A percentile compares a stretch with the other conserved stretches of the same genome.
phyloP scores from a whole-genome alignment of 257 asterid species.

The Jaltomata sinuosa region DNA sequence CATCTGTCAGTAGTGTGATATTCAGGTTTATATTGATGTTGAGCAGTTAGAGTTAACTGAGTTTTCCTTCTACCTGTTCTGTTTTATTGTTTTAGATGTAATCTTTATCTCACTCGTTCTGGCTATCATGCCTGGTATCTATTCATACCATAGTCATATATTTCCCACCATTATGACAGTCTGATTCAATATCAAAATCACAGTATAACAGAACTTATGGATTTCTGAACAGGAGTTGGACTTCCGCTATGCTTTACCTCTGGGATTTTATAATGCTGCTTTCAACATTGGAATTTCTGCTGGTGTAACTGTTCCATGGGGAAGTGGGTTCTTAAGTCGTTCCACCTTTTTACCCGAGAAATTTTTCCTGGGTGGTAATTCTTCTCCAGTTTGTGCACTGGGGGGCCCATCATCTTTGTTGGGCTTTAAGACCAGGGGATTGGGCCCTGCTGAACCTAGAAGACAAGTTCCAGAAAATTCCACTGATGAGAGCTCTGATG shows the following conservation, averaged over 20 bases:
- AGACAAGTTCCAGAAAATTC: slow-evolving; percentile 39
- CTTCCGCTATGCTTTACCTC: slow-evolving; percentile 76
- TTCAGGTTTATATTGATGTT: neutral
- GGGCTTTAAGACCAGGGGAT: slow-evolving; percentile 87
- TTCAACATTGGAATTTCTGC: slow-evolving; percentile 70
- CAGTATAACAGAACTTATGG: neutral
- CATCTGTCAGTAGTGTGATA: neutral
- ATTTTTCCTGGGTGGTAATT: slow-evolving; percentile 85
- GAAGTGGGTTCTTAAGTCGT: slow-evolving; percentile 45
- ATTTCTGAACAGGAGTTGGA: slow-evolving; percentile 65
- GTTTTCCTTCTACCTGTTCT: neutral
- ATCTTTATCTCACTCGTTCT: neutral
- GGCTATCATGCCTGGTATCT: neutral
- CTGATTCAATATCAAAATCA: neutral
- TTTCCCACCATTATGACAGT: neutral
- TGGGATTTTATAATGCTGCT: slow-evolving; percentile 75
- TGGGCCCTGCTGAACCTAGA: slow-evolving; percentile 90
- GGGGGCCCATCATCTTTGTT: slow-evolving; percentile 78
- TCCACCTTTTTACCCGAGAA: slow-evolving; percentile 71
- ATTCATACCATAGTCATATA: neutral
- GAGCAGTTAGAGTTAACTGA: neutral
- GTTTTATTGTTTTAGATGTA: neutral
- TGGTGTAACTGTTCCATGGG: slow-evolving; percentile 84
- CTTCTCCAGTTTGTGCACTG: slow-evolving; percentile 77
- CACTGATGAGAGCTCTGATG: slow-evolving; percentile 25